phyloP scores from a whole-genome alignment of 768 basidiomycete species.

The Mycena albidolilacea region DNA sequence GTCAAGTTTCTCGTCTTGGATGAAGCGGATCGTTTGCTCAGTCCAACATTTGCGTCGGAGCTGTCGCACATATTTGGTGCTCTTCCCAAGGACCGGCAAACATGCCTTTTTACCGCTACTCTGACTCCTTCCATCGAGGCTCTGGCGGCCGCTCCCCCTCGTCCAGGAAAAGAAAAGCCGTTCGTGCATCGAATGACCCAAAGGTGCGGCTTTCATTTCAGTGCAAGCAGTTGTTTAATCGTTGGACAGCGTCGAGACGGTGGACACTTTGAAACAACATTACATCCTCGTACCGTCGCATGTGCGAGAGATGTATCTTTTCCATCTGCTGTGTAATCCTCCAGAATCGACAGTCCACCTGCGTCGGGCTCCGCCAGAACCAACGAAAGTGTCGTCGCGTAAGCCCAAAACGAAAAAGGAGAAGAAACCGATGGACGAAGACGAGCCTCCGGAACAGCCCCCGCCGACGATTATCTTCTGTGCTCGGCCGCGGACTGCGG shows the following conservation, averaged over 20 bases:
- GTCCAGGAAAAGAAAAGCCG: conserved; percentile 87
- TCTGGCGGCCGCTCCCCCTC: conserved; percentile 79
- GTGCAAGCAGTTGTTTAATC: conserved; percentile 27
- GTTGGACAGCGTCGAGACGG: conserved; percentile 83
- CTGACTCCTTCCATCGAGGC: conserved; percentile 89
- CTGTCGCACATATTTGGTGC: conserved; percentile 81
- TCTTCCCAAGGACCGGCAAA: conserved; percentile 91
- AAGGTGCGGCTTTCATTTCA: conserved; percentile 62
- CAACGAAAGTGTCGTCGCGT: conserved; percentile 52
- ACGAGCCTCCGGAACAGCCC: conserved; percentile 76
- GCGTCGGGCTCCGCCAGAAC: conserved; percentile 74
- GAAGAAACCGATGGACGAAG: conserved; percentile 57
- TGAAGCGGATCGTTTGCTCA: conserved; percentile 95
- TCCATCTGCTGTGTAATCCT: conserved; percentile 90
- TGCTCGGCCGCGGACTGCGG: conserved; percentile 86
- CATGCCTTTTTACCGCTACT: conserved; percentile 97
- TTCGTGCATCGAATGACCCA: conserved; percentile 88
- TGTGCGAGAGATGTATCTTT: conserved; percentile 93
- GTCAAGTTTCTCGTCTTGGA: conserved; percentile 84
- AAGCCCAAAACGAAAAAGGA: conserved; percentile 53
- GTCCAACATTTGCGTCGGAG: conserved; percentile 91
- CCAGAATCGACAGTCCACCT: conserved; percentile 82
- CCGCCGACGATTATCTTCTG: conserved; percentile 98
- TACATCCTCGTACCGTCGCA: conserved; percentile 96
- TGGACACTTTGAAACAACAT: conserved; percentile 87